A percentile compares a stretch with the other conserved stretches of the same genome.
phyloP scores from a whole-genome alignment of 2,329 filamentous ascomycete species.

The Aspergillus ochraceoroseus region DNA sequence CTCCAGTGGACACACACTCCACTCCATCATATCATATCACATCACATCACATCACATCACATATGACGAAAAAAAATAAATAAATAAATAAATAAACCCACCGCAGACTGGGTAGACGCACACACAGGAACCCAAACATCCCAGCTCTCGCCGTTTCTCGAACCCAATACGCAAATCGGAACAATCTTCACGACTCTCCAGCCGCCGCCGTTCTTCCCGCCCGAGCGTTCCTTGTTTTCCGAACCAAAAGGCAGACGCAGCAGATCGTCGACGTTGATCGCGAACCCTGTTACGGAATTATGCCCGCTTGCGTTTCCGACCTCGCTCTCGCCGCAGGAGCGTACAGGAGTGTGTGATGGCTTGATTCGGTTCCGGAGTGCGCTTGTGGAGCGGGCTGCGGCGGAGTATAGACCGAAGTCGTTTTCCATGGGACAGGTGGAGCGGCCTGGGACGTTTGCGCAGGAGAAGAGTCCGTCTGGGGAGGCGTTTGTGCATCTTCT shows the following conservation, averaged over 20 bases:
- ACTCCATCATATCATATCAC: too few relatives aligned
- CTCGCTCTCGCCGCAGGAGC: constrained; percentile 28
- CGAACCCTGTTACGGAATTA: constrained; percentile 49
- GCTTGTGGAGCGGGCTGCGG: constrained; percentile 30
- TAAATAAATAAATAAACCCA: background rate
- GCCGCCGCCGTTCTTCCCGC: too few relatives aligned
- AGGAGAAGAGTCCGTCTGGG: constrained; percentile 38
- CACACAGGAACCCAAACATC: constrained; percentile 22
- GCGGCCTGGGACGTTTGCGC: constrained; percentile 30
- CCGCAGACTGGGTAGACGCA: constrained; percentile 37
- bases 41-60: too few relatives aligned
- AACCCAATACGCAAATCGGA: constrained; percentile 20
- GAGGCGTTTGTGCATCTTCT: constrained; percentile 43
- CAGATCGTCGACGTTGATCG: constrained; percentile 30
- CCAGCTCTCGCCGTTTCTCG: constrained; percentile 26
- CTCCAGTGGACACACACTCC: too few relatives aligned
- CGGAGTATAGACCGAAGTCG: constrained; percentile 25
- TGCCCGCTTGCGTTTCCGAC: constrained; percentile 43
- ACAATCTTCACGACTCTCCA: constrained; percentile 31
- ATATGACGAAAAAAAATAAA: background rate
- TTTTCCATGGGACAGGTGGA: constrained; percentile 39
- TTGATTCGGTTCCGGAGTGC: constrained; percentile 39
- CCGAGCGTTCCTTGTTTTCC: too few relatives aligned
- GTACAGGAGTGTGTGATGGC: constrained; percentile 28
- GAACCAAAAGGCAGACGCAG: too few relatives aligned